Base-by-base conservation (phyloP, 768 basidiomycete species). In the Gelatoporia subvermispora region DNA sequence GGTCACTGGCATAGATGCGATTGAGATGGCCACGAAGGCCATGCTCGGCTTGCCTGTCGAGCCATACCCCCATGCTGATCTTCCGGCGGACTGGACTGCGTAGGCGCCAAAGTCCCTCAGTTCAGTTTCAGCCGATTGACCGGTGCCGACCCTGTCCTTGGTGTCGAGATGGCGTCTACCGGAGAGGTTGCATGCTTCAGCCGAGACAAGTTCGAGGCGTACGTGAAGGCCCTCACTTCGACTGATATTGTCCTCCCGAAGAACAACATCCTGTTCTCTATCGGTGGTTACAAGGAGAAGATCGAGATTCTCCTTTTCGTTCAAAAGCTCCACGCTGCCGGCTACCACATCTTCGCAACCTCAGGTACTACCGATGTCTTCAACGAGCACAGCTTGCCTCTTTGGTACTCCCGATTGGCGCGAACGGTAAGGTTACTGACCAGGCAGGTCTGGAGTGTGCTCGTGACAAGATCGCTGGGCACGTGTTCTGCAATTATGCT, bases 181-280 rank as follows among this genome's bases (percentile, higher is more conserved):
- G 96, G 96, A 49, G 96, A 99, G 65, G 96, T 99, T 21, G 96
- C 96, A 16, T 98, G 95, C 71, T 99, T 99, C 67, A 96, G 96
- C 7, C 84, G 77, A 54, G 88, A 99, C 73, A 96, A 94, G 69
- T 98, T 95, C 65, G 96, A 99, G 65, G 96, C 96, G 4, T 99
- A 98, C 66, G 75, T 98, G 61, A 99, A 99, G 72, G 94, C 92
- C 1, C 75, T 98, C 49, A 89, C 98, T 52, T 94, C 96, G 21
- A 96, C 95, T 2, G 96, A 95, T 22, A 97, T 97, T 60, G 79
- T 85, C 28, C 84, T 81, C 1, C 96, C 96, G 24, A 90, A 95
- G 77, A 96, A 98, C 77, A 99, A 97, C 69, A 92, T 99, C 46
- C 68, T 99, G 45, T 86, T 99, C 65, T 98, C 95, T 1, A 82